phyloP scores from a whole-genome alignment of 192 early-diverging fungal species.

The Funneliformis geosporum region DNA sequence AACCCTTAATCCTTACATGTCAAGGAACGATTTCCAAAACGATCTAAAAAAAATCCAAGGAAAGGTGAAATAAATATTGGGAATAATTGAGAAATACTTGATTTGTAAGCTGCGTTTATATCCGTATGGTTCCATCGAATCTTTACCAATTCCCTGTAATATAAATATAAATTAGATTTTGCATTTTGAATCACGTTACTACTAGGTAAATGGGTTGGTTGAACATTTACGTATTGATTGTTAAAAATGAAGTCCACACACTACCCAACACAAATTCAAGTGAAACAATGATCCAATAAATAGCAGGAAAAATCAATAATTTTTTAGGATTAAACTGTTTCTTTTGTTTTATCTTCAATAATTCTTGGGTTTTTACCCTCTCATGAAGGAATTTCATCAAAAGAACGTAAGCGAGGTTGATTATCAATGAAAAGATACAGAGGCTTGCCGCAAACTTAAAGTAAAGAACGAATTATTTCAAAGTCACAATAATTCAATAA shows the following conservation, averaged over 20 bases:
- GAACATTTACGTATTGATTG: constrained; percentile 54
- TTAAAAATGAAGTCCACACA: constrained; percentile 67
- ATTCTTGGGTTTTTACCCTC: neutral
- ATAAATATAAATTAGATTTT: constrained; percentile 13
- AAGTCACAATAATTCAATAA: constrained; percentile 21
- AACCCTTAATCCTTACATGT: constrained; percentile 31
- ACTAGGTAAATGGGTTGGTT: no score
- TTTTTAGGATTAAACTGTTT: constrained; percentile 58
- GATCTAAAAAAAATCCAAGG: constrained; percentile 61
- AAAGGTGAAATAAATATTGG: constrained; percentile 66
- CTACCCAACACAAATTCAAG: constrained; percentile 63
- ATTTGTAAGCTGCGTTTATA: constrained; percentile 54
- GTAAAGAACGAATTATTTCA: constrained; percentile 37
- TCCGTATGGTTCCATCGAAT: constrained; percentile 58
- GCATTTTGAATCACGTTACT: neutral
- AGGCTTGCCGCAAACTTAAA: constrained; percentile 59
- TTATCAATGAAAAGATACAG: constrained; percentile 59
- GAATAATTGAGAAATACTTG: constrained; percentile 63
- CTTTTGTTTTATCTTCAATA: constrained; percentile 44
- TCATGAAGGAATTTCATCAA: constrained; percentile 44
- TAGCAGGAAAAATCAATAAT: constrained; percentile 57
- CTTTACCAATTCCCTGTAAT: constrained; percentile 61
- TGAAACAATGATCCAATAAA: constrained; percentile 62
- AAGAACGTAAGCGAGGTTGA: constrained; percentile 61
- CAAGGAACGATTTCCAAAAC: constrained; percentile 53